Evolutionary conservation across 306 rosid species (phyloP).

Genomic region (Dicorynia guianensis): DNA sequence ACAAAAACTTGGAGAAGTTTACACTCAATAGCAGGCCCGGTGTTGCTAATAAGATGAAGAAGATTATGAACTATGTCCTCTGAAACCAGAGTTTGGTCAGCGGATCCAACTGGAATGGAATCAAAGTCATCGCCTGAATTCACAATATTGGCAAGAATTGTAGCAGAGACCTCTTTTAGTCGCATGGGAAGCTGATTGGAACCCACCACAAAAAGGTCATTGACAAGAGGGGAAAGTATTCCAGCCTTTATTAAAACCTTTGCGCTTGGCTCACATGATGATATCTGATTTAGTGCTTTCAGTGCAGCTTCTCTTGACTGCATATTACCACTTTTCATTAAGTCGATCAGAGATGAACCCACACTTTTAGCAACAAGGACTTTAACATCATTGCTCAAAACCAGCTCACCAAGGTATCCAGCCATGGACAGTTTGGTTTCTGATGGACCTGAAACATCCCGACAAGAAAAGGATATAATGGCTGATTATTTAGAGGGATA

Average conservation of each 20-base stretch:
- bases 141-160: conserved; percentile 93
- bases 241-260: conserved; percentile 89
- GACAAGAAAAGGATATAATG: conserved; percentile 36
- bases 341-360: conserved; percentile 82
- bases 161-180: conserved; percentile 90
- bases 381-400: conserved; percentile 81
- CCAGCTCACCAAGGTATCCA: conserved; percentile 88
- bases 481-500: conserved; percentile 12
- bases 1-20: conserved; percentile 98
- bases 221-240: conserved; percentile 92
- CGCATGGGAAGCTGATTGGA: conserved; percentile 82
- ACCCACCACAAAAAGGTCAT: conserved; percentile 92
- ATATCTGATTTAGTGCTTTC: conserved; percentile 93
- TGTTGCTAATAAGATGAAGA: conserved; percentile 95
- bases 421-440: conserved; percentile 93
- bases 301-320: conserved; percentile 92
- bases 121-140: conserved; percentile 81
- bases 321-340: conserved; percentile 82
- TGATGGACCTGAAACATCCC: conserved; percentile 78
- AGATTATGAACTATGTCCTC: conserved; percentile 89
- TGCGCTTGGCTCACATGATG: conserved; percentile 89
- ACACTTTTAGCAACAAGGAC: conserved; percentile 81
- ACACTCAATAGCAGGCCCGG: conserved; percentile 96
- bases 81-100: conserved; percentile 90
- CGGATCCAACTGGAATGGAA: conserved; percentile 80